Base-by-base conservation (phyloP, 345 rosid genomes). In the Acer yangbiense region DNA sequence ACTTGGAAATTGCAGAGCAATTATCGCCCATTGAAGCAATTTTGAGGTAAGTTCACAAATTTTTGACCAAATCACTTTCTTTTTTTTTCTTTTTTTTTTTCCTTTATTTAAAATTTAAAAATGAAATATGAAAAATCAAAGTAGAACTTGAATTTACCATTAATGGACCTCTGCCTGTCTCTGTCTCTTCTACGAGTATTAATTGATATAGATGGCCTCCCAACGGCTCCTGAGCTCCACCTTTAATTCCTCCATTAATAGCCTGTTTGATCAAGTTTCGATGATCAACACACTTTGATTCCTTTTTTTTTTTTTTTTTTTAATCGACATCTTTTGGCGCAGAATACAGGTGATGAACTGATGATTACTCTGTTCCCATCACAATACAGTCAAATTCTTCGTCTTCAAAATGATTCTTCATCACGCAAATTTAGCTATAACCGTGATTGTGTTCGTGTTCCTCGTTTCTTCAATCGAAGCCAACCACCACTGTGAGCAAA, bases 191-290 rank as follows among this genome's bases (percentile, higher is more conserved):
- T 75, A 8, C 23, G 79, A 79, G 78, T 88, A 86, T 85, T 88
- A 72, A 88, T 82, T 78, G 82, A 69, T 68, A 74, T 64, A 69
- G 86, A 73, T 85, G 78, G 82, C 88, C 9, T 27, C 65, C 88
- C 91, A 85, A 72, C 89, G 72, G 75, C 77, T 54, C 69, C 75
- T 60, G 21, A 79, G 44, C 14, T 77, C 48, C 48, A 60, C 39
- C 68, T 72, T 82, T 76, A 68, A 79, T 68, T 57, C 39, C 78
- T 68, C 72, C 41, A 61, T 55, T 69, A 43, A 64, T 77, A 69
- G 20, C 18, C 20, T 17, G 18, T 50, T 9, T n/a, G 39, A 39
- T 16, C n/a, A 17, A 16, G 25, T 67, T 71, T 55, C 70, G 20
- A 20, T 69, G 68, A 18, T 72, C 58, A 35, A 35, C 39, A 69